phyloP scores from a whole-genome alignment of 1,284 basidiomycete genomes.

The Neonothopanus nambi region DNA sequence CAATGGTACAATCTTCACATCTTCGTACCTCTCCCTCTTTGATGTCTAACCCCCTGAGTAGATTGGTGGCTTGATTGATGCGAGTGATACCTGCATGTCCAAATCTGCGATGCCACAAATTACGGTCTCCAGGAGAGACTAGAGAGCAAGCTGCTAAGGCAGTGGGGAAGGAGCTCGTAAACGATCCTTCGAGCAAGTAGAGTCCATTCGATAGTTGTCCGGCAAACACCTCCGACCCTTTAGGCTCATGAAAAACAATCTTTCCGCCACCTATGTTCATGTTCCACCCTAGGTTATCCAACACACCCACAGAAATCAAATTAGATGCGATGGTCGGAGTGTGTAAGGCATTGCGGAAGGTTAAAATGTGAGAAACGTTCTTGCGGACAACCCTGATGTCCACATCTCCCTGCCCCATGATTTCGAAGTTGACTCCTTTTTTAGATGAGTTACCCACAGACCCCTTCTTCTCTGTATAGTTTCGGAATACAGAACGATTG shows the following conservation, averaged over 20 bases:
- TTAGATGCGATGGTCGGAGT: conserved; percentile 6
- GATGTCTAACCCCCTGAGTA: not conserved
- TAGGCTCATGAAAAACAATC: not conserved
- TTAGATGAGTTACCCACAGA: conserved; percentile 55
- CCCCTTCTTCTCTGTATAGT: conserved; percentile 26
- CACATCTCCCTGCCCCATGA: conserved; percentile 2
- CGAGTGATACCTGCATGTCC: not conserved
- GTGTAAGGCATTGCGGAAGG: conserved; percentile 1
- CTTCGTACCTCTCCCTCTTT: not conserved
- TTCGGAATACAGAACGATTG: conserved; percentile 58
- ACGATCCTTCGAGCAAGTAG: not conserved
- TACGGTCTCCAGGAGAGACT: not conserved
- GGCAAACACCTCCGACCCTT: not conserved
- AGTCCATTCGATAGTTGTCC: not conserved
- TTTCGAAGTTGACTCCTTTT: conserved; percentile 68
- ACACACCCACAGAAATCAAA: conserved; percentile 1
- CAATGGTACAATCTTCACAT: not conserved
- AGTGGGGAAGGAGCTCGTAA: not conserved
- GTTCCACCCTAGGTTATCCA: not conserved
- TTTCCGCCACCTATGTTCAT: not conserved
- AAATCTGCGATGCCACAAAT: not conserved
- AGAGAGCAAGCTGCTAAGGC: not conserved
- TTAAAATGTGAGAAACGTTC: not conserved
- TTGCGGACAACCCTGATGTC: not conserved
- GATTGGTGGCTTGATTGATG: not conserved